Base-by-base conservation (phyloP, 2,329 filamentous ascomycete genomes). In the Moelleriella libera region DNA sequence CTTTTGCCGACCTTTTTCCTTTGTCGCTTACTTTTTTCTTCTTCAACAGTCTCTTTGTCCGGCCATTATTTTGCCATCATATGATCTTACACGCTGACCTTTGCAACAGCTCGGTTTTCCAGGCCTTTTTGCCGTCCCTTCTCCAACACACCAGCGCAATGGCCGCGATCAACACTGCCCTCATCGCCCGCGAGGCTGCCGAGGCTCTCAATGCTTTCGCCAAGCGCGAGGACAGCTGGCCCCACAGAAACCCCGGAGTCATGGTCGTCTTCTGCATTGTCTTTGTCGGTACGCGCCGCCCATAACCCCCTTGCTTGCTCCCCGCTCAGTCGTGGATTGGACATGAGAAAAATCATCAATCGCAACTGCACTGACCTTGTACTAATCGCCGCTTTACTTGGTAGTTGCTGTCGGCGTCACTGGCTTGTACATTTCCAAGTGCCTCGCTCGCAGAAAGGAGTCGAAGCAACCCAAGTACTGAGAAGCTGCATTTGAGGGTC, bases 181-280 rank as follows among this genome's bases (percentile, higher is more conserved):
- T 55, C 49, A 52, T 68, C 51, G 61, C 63, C 57, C 66, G 65
- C 56, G 61, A 65, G 47, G 45, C 42, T 42, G 12, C 29, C 55
- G 54, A 58, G 49, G 62, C 60, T 55, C 53, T 64, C 44, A 57
- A 41, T 12, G 45, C 66, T 56, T 58, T 69, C 44, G 57, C 54
- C 54, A 68, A 67, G 64, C 67, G 67, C 50, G 49, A 60, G 52
- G 49, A 61, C 52, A 69, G 61, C 62, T 70, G 65, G 64, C 57
- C 67, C 46, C 49, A 58, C 31, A 51, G 55, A 48, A 61, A 70
- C 47, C 57, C 58, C 46, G 67, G 67, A 56, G 64, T 67, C 53
- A 59, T 69, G 50, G 60, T 68, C 46, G 67, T 70, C 53, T 68
- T 70, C 55, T 63, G 60, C 57, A 69, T 70, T 47, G 60, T 69